These are phyloP conservation scores for Paraurostyla sp. DNA, from an alignment of 73 alveolate species.

Conservation along the genomic window DNA sequence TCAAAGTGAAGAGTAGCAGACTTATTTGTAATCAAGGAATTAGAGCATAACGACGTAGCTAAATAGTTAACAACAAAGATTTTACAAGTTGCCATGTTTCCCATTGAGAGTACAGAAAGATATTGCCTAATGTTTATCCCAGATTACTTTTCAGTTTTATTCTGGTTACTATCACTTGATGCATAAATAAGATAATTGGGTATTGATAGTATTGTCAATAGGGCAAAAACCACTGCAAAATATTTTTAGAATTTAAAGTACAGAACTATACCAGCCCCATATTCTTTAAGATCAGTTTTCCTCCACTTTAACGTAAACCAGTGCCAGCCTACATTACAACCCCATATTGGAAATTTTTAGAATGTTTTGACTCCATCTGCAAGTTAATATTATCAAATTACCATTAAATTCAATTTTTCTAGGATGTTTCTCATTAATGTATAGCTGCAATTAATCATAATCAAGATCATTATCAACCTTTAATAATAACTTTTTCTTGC, in stretches of 20 bases:
- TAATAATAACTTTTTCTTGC: too few relatives aligned
- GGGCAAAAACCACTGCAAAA: constrained; percentile 5
- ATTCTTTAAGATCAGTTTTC: not conserved
- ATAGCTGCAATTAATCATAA: not conserved
- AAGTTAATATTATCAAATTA: not conserved
- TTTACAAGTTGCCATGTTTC: constrained; percentile 64
- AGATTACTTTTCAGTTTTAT: not conserved
- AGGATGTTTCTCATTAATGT: not conserved
- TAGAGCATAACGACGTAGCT: constrained; percentile 13
- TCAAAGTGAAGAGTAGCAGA: not conserved
- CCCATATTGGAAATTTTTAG: not conserved
- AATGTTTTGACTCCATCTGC: constrained; percentile 9
- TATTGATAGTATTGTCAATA: constrained; percentile 9
- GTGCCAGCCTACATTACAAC: not conserved
- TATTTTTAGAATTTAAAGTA: constrained; percentile 62
- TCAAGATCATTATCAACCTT: constrained; percentile 10
- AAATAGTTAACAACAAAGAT: not conserved
- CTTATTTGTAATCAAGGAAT: not conserved
- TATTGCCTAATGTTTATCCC: not conserved
- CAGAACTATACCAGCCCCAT: constrained; percentile 64
- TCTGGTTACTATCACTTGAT: not conserved
- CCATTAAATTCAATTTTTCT: not conserved
- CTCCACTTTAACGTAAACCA: not conserved
- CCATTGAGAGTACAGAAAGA: constrained; percentile 55
- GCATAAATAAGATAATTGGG: constrained; percentile 34